These are phyloP conservation scores for Penicillium sp. DNA, from an alignment of 2,329 filamentous ascomycete species.

Conservation along the genomic window DNA sequence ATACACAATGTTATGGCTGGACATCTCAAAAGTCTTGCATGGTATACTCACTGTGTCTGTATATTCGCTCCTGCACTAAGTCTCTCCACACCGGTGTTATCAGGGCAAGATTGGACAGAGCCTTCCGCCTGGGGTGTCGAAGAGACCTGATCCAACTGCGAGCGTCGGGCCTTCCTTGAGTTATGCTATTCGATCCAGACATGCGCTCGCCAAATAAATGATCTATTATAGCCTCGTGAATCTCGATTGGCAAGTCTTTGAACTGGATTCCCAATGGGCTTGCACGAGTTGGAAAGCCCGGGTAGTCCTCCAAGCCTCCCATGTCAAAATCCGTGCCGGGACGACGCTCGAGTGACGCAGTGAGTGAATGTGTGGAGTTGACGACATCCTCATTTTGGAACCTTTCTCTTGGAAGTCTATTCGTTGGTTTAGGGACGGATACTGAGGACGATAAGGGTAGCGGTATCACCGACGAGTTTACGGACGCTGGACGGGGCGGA, in stretches of 20 bases:
- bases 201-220: slow-evolving; percentile 66
- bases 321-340: slow-evolving; percentile 22
- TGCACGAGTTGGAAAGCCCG: slow-evolving; percentile 9
- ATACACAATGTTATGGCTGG: slow-evolving; percentile 3
- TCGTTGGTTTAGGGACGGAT: slow-evolving; percentile 21
- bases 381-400: slow-evolving; percentile 20
- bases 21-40: background rate
- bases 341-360: slow-evolving; percentile 20
- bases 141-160: slow-evolving; percentile 62
- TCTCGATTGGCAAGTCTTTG: slow-evolving; percentile 60
- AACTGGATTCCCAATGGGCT: slow-evolving; percentile 22
- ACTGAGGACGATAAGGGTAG: slow-evolving; percentile 21
- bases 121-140: slow-evolving; percentile 63
- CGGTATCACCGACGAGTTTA: slow-evolving; percentile 28
- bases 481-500: slow-evolving; percentile 29
- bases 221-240: slow-evolving; percentile 69
- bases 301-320: slow-evolving; percentile 21
- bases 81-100: slow-evolving; percentile 59
- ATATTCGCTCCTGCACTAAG: slow-evolving; percentile 67
- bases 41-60: slow-evolving; percentile 55
- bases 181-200: slow-evolving; percentile 56
- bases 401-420: slow-evolving; percentile 25
- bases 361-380: slow-evolving; percentile 17
- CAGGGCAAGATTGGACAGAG: slow-evolving; percentile 63
- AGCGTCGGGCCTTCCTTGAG: slow-evolving; percentile 49